Conservation (phyloP, 139 green algal species). For the Microglena sp. region DNA sequence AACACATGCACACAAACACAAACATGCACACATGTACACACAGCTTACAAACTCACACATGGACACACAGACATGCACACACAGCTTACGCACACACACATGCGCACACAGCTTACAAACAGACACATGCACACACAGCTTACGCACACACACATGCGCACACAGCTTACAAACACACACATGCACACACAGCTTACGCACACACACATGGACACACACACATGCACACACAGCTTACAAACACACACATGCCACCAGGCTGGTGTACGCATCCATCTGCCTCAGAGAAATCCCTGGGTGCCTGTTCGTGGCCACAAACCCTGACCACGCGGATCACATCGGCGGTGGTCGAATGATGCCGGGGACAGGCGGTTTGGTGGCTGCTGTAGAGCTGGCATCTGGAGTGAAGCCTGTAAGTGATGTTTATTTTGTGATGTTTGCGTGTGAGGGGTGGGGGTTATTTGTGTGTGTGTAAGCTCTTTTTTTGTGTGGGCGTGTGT, state of each 20-base stretch:
- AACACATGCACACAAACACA: slow-evolving; percentile 1
- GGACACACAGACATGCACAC: neutral
- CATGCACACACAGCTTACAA: slow-evolving; percentile 5
- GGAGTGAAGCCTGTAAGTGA: slow-evolving; percentile 25
- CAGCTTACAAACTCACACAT: neutral
- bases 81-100: slow-evolving; percentile 3
- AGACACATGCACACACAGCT: slow-evolving; percentile 4
- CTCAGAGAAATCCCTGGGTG: slow-evolving; percentile 42
- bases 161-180: too few relatives aligned
- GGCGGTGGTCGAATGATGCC: slow-evolving; percentile 43
- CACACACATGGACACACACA: neutral
- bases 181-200: slow-evolving; percentile 4
- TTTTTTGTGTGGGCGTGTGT: too few relatives aligned
- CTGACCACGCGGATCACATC: slow-evolving; percentile 14
- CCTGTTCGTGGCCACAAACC: slow-evolving; percentile 56
- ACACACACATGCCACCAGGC: neutral
- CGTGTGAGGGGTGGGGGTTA: too few relatives aligned
- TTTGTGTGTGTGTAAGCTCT: too few relatives aligned
- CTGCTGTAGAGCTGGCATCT: slow-evolving; percentile 32
- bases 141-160: neutral
- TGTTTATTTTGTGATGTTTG: neutral
- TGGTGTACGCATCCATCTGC: slow-evolving; percentile 25
- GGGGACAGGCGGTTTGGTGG: slow-evolving; percentile 46
- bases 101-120: too few relatives aligned
- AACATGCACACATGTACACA: neutral